These are phyloP conservation scores for Ceratobasidium sp. DNA, from an alignment of 1,284 basidiomycete genomes.

Conservation along the genomic window DNA sequence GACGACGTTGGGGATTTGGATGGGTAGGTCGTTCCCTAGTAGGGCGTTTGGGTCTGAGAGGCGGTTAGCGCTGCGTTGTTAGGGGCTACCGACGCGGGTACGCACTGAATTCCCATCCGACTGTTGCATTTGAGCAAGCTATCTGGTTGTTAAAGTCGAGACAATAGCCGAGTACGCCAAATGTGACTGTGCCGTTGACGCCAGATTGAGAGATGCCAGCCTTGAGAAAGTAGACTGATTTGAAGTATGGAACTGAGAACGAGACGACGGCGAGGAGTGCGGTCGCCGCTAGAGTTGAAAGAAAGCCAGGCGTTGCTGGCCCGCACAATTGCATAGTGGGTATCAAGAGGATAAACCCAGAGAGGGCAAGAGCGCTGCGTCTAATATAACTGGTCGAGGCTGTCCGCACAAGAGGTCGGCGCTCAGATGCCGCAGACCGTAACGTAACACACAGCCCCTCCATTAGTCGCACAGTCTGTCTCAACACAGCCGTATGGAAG, in stretches of 20 bases:
- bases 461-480: slow-evolving; percentile 1
- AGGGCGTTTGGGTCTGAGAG: slow-evolving; percentile 80
- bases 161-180: slow-evolving; percentile 91
- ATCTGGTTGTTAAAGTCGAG: slow-evolving; percentile 66
- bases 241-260: slow-evolving; percentile 88
- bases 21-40: slow-evolving; percentile 72
- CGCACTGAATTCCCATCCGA: slow-evolving; percentile 88
- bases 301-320: slow-evolving; percentile 86
- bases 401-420: slow-evolving; percentile 2
- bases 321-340: slow-evolving; percentile 62
- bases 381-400: slow-evolving; percentile 39
- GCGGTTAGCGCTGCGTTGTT: slow-evolving; percentile 1
- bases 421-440: slow-evolving; percentile 30
- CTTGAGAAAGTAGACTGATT: slow-evolving; percentile 86
- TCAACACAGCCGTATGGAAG: neutral
- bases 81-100: slow-evolving; percentile 45
- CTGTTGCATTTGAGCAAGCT: slow-evolving; percentile 80
- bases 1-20: slow-evolving; percentile 79
- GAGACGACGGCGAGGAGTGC: slow-evolving; percentile 83
- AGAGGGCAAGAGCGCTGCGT: neutral
- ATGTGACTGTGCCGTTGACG: slow-evolving; percentile 73
- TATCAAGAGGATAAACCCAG: neutral
- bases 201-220: slow-evolving; percentile 70
- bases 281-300: slow-evolving; percentile 81
- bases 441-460: slow-evolving; percentile 12